Evolutionary conservation across 768 basidiomycete species (phyloP).

Genomic region (Boletus sensibilis): DNA sequence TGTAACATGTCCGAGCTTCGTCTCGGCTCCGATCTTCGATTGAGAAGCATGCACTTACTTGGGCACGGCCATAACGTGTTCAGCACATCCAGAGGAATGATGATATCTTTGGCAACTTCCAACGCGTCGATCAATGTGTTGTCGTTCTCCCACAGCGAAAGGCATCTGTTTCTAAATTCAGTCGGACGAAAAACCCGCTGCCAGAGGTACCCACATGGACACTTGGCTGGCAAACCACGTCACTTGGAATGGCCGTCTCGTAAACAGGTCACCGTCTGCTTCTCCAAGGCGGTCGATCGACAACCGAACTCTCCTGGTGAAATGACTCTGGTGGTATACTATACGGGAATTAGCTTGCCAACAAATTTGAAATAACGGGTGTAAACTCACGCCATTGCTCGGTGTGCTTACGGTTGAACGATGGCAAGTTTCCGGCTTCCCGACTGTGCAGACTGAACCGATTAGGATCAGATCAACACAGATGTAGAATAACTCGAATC

Average conservation of each 20-base stretch:
- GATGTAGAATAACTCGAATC: background rate
- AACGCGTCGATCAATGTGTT: slow-evolving; percentile 55
- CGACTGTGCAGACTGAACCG: slow-evolving; percentile 49
- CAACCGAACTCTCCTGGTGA: slow-evolving; percentile 58
- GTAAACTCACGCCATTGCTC: slow-evolving; percentile 73
- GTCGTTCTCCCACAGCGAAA: slow-evolving; percentile 67
- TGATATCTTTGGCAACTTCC: slow-evolving; percentile 63
- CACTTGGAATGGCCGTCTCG: slow-evolving; percentile 67
- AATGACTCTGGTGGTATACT: slow-evolving; percentile 70
- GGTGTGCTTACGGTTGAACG: slow-evolving; percentile 68
- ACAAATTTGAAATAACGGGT: background rate
- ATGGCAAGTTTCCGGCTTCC: slow-evolving; percentile 44
- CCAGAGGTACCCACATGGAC: slow-evolving; percentile 45
- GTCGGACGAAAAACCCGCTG: background rate
- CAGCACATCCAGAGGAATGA: slow-evolving; percentile 62
- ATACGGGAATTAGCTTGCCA: slow-evolving; percentile 4
- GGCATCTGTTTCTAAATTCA: slow-evolving; percentile 43
- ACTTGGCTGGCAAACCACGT: slow-evolving; percentile 72
- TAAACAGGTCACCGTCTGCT: slow-evolving; percentile 53
- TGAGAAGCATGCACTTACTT: slow-evolving; percentile 33
- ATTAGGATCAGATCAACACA: slow-evolving; percentile 23
- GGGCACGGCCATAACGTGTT: slow-evolving; percentile 68
- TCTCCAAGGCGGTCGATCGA: slow-evolving; percentile 54
- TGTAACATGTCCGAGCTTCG: slow-evolving; percentile 22
- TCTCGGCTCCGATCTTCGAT: slow-evolving; percentile 8